Evolutionary conservation across 768 basidiomycete species (phyloP).

Genomic region (Amanita rimosa): DNA sequence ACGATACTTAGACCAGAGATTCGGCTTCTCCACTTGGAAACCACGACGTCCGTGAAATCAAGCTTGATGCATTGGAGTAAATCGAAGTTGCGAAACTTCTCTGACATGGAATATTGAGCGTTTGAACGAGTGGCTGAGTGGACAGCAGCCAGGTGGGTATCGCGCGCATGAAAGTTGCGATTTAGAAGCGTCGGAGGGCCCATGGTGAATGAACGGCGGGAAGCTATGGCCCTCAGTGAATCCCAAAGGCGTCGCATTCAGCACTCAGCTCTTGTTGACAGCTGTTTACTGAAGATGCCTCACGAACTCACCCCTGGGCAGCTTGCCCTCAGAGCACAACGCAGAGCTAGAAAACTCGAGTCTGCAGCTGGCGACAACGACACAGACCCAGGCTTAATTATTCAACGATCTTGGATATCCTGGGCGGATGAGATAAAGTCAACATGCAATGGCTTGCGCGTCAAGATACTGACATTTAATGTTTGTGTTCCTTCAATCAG

Average conservation of each 20-base stretch:
- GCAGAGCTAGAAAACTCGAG: slow-evolving; percentile 29
- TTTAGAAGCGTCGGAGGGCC: slow-evolving; percentile 4
- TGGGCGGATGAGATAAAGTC: slow-evolving; percentile 13
- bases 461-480: slow-evolving; percentile 77
- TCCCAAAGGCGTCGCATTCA: too few relatives aligned
- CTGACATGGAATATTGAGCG: slow-evolving; percentile 18
- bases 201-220: slow-evolving; percentile 8
- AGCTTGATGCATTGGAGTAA: slow-evolving; percentile 66
- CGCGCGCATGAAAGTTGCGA: slow-evolving; percentile 19
- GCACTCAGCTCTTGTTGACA: too few relatives aligned
- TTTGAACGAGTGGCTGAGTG: slow-evolving; percentile 7
- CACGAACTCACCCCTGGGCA: slow-evolving; percentile 36
- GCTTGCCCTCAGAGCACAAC: slow-evolving; percentile 39
- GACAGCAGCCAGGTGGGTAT: slow-evolving; percentile 14
- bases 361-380: slow-evolving; percentile 5
- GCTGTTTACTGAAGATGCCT: slow-evolving; percentile 10
- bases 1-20: slow-evolving; percentile 83
- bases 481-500: slow-evolving; percentile 31
- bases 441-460: slow-evolving; percentile 13
- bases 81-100: slow-evolving; percentile 71
- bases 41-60: slow-evolving; percentile 66
- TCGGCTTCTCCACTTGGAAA: slow-evolving; percentile 85
- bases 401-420: slow-evolving; percentile 30
- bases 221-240: slow-evolving; percentile 10
- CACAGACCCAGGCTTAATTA: slow-evolving; percentile 16